Evolutionary conservation across 73 alveolate species (phyloP).

Genomic region (Paramecium sonneborni): DNA sequence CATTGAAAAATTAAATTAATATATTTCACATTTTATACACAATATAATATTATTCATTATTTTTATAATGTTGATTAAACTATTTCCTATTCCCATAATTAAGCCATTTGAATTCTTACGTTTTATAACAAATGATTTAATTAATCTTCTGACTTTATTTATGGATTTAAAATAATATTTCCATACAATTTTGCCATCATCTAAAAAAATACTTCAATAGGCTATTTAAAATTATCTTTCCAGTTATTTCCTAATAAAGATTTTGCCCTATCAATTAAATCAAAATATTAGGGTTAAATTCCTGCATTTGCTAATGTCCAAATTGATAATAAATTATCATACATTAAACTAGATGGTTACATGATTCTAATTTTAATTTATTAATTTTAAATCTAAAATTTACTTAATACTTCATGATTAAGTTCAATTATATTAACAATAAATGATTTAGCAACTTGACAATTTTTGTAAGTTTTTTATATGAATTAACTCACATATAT

Average conservation of each 20-base stretch:
- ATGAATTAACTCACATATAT: background rate
- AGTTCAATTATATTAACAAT: conserved; percentile 36
- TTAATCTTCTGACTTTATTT: conserved; percentile 33
- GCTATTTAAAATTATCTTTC: conserved; percentile 27
- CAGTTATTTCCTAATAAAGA: conserved; percentile 40
- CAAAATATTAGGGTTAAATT: background rate
- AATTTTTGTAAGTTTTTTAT: background rate
- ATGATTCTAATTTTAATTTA: conserved; percentile 10
- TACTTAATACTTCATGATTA: conserved; percentile 1
- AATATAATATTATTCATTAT: background rate
- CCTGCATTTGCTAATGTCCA: conserved; percentile 28
- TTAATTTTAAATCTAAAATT: background rate
- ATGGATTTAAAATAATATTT: background rate
- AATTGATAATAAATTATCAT: conserved; percentile 8
- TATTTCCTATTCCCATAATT: conserved; percentile 19
- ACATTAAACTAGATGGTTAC: conserved; percentile 15
- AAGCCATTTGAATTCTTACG: background rate
- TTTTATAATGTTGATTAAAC: background rate
- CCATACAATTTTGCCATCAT: background rate
- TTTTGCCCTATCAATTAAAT: background rate
- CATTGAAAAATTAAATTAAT: background rate
- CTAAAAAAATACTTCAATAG: background rate
- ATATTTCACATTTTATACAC: background rate
- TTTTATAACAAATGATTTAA: background rate
- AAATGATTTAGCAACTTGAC: conserved; percentile 50